Percentiles rank a stretch among this genome's conserved stretches.
Evolutionary conservation across 2,329 filamentous ascomycete species (phyloP).

Genomic region (Sporothrix brunneoviolacea): DNA sequence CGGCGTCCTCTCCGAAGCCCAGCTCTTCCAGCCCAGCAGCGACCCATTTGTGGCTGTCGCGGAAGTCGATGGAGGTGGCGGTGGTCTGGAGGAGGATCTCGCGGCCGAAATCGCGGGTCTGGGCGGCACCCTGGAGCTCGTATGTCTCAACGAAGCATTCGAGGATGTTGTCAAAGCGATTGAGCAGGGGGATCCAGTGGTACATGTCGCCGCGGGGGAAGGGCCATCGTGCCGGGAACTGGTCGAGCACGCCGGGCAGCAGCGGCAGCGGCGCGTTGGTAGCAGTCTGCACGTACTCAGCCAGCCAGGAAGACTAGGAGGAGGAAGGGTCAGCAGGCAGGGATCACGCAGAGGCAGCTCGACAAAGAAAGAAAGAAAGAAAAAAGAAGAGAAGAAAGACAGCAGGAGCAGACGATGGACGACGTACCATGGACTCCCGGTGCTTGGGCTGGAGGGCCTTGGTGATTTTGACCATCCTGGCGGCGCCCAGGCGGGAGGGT

Average conservation of each 20-base stretch:
- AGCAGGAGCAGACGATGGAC: conserved; percentile 9
- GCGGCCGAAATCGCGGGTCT: conserved; percentile 66
- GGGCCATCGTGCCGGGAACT: conserved; percentile 85
- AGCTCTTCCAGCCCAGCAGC: conserved; percentile 44
- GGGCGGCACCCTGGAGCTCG: conserved; percentile 70
- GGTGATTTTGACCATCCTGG: conserved; percentile 62
- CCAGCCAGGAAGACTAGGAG: conserved; percentile 74
- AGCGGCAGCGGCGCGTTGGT: conserved; percentile 64
- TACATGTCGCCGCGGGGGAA: conserved; percentile 94
- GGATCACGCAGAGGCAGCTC: neutral
- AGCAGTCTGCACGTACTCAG: conserved; percentile 68
- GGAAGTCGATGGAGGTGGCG: conserved; percentile 39
- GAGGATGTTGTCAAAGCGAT: conserved; percentile 85
- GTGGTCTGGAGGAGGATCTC: conserved; percentile 57
- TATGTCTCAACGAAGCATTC: conserved; percentile 78
- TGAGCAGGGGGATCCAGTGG: conserved; percentile 93
- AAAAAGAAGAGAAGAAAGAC: neutral
- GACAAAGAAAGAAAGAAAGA: neutral
- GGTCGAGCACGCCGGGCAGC: conserved; percentile 67
- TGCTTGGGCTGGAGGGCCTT: conserved; percentile 63
- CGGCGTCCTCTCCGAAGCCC: conserved; percentile 67
- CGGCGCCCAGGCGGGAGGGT: neutral
- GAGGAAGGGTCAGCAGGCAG: conserved; percentile 19
- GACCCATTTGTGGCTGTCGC: conserved; percentile 43
- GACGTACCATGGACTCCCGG: conserved; percentile 57